These are phyloP conservation scores for Fomitopsis pulvina DNA, from an alignment of 768 basidiomycete species.

Conservation along the genomic window DNA sequence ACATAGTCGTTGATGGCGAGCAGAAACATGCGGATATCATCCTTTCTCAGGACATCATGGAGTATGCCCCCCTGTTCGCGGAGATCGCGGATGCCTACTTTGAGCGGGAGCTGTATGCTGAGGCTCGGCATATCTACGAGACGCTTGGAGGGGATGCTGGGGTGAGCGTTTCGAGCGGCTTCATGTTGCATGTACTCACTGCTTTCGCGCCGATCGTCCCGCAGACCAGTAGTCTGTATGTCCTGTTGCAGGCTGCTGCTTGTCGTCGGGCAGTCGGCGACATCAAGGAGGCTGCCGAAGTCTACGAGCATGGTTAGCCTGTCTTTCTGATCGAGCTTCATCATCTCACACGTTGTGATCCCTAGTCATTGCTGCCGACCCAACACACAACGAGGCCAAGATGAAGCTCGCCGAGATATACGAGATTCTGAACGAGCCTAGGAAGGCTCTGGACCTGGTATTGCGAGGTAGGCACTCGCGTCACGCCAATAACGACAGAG, in stretches of 20 bases:
- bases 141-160: constrained; percentile 66
- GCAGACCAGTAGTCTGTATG: constrained; percentile 68
- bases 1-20: background rate
- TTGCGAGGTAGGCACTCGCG: constrained; percentile 55
- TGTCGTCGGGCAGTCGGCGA: constrained; percentile 78
- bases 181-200: background rate
- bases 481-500: background rate
- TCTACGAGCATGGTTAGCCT: constrained; percentile 71
- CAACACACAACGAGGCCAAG: constrained; percentile 74
- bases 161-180: constrained; percentile 30
- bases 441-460: constrained; percentile 78
- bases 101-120: constrained; percentile 65
- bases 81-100: constrained; percentile 87
- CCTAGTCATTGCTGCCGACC: constrained; percentile 73
- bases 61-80: constrained; percentile 72
- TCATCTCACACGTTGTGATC: background rate
- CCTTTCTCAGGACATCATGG: constrained; percentile 60
- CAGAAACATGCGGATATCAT: constrained; percentile 77
- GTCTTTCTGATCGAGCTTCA: background rate
- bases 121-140: constrained; percentile 79
- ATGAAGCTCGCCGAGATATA: constrained; percentile 89
- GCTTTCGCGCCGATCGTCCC: background rate
- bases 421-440: constrained; percentile 74
- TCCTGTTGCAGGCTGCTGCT: constrained; percentile 71
- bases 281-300: constrained; percentile 68